These are phyloP conservation scores for Priceomyces carsonii DNA, from an alignment of 805 yeast genomes.

Conservation along the genomic window DNA sequence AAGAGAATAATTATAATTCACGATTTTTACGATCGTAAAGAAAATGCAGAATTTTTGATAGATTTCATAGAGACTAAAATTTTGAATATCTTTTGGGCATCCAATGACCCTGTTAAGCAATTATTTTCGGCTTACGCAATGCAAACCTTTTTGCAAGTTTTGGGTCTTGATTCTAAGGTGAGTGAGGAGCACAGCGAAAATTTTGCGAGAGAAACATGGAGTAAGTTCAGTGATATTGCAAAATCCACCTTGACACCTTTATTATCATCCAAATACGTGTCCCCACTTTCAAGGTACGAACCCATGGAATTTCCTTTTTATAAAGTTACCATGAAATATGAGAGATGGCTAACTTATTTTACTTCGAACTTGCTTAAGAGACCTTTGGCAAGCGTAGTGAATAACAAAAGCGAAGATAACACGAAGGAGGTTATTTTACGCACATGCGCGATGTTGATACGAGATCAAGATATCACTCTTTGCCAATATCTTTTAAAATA, in stretches of 20 bases:
- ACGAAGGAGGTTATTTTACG: constrained; percentile 47
- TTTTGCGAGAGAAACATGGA: constrained; percentile 48
- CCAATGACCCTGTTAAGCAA: constrained; percentile 84
- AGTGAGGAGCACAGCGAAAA: constrained; percentile 19
- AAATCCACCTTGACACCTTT: constrained; percentile 76
- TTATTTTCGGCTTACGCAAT: constrained; percentile 82
- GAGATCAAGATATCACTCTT: constrained; percentile 68
- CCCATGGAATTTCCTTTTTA: constrained; percentile 65
- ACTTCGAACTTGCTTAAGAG: constrained; percentile 65
- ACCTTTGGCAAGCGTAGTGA: constrained; percentile 18
- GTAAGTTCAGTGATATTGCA: constrained; percentile 61
- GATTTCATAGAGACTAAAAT: constrained; percentile 66
- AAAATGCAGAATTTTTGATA: constrained; percentile 63
- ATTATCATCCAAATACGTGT: constrained; percentile 68
- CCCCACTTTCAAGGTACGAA: constrained; percentile 52
- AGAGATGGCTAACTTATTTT: constrained; percentile 71
- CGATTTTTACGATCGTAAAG: constrained; percentile 63
- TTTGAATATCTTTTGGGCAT: constrained; percentile 87
- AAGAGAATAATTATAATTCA: constrained; percentile 51
- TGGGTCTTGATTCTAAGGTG: constrained; percentile 45
- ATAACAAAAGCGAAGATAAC: constrained; percentile 10
- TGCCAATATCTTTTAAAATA: constrained; percentile 78
- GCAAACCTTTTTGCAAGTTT: constrained; percentile 76
- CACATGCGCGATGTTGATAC: constrained; percentile 63
- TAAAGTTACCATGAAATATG: constrained; percentile 52